Evolutionary conservation across 2,329 filamentous ascomycete species (phyloP).

Genomic region (Pyrenophora tritici-repentis): DNA sequence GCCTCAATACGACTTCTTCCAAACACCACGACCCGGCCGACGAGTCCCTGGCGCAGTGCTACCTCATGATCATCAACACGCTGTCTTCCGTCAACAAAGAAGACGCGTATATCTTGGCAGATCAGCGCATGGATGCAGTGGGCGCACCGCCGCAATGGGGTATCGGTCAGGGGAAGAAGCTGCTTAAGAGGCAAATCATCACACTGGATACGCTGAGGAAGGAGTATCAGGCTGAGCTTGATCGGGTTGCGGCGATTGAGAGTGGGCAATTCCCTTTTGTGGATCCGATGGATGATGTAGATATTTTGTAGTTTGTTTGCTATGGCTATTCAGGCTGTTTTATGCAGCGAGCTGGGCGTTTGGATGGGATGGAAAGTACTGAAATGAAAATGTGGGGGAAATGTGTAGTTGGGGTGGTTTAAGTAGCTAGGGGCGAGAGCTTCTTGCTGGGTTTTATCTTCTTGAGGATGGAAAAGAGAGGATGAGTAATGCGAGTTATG

Average conservation of each 20-base stretch:
- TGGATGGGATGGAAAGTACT: too few species aligned
- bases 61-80: slow-evolving; percentile 90
- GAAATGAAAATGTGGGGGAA: too few species aligned
- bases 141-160: slow-evolving; percentile 33
- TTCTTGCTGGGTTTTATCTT: too few species aligned
- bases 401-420: too few species aligned
- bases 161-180: slow-evolving; percentile 43
- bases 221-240: slow-evolving; percentile 88
- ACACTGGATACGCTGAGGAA: slow-evolving; percentile 84
- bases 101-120: slow-evolving; percentile 78
- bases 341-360: too few species aligned
- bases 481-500: too few species aligned
- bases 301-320: slow-evolving; percentile 37
- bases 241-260: slow-evolving; percentile 84
- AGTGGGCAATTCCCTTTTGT: slow-evolving; percentile 85
- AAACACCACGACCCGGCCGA: slow-evolving; percentile 53
- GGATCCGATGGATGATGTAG: slow-evolving; percentile 43
- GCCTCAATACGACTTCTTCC: slow-evolving; percentile 51
- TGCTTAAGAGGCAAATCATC: slow-evolving; percentile 72
- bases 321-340: background rate
- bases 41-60: slow-evolving; percentile 69
- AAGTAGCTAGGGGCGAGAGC: too few species aligned
- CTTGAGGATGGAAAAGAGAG: too few species aligned
- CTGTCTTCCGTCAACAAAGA: slow-evolving; percentile 81
- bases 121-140: slow-evolving; percentile 52